These are phyloP conservation scores for Carex myosuroides DNA, from an alignment of 176 grass and related monocot genomes.

Conservation along the genomic window DNA sequence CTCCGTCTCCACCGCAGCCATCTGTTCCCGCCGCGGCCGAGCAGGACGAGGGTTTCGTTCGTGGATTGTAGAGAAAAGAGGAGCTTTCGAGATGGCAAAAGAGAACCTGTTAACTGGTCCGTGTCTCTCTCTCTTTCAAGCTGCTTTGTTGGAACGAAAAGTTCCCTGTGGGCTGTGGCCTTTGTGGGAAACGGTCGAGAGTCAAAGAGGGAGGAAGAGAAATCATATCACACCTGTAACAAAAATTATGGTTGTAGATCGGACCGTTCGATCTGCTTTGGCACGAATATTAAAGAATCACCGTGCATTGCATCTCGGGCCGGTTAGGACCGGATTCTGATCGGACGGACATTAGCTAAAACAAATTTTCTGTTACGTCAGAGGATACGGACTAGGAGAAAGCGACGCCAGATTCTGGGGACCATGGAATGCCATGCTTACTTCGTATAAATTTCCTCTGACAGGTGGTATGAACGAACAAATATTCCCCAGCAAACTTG, in stretches of 20 bases:
- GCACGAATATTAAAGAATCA: no score
- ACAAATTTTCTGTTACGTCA: no score
- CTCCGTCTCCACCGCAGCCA: conserved; percentile 42
- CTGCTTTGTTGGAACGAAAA: conserved; percentile 1
- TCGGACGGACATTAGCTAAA: no score
- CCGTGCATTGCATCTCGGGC: no score
- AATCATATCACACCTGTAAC: no score
- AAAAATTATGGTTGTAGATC: no score
- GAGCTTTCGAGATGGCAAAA: conserved; percentile 13
- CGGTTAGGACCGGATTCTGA: no score
- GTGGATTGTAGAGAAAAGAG: background rate
- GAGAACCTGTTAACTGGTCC: background rate
- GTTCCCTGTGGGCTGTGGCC: background rate
- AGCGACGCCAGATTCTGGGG: background rate
- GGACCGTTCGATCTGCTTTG: no score
- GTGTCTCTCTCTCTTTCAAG: background rate
- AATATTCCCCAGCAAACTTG: background rate
- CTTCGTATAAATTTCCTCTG: background rate
- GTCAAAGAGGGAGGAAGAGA: background rate
- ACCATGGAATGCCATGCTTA: background rate
- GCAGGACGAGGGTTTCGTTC: background rate
- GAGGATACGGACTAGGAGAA: background rate
- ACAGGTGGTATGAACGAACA: background rate
- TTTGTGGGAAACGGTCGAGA: background rate
- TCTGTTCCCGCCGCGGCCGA: conserved; percentile 26